Conservation (phyloP, 2,329 filamentous ascomycete genomes). For the Paracoccidioides lutzii region DNA sequence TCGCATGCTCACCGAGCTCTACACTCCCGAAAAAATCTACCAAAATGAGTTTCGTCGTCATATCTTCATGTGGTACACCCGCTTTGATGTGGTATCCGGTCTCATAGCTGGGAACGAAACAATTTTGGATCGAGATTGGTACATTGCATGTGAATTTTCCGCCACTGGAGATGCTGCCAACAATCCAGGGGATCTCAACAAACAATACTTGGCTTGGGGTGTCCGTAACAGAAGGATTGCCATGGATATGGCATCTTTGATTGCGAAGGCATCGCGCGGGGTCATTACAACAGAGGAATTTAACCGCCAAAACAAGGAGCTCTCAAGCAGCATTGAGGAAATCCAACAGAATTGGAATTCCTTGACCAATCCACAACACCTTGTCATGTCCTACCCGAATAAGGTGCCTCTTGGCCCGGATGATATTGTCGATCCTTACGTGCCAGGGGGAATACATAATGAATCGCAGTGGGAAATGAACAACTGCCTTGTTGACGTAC, state of each 20-base stretch:
- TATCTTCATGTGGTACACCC: slow-evolving; percentile 76
- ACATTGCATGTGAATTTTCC: slow-evolving; percentile 50
- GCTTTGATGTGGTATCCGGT: slow-evolving; percentile 75
- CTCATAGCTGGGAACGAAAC: slow-evolving; percentile 70
- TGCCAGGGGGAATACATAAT: slow-evolving; percentile 56
- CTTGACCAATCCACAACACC: slow-evolving; percentile 48
- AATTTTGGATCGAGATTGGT: slow-evolving; percentile 66
- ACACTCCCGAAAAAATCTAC: slow-evolving; percentile 62
- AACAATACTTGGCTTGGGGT: slow-evolving; percentile 55
- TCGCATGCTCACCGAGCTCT: slow-evolving; percentile 64
- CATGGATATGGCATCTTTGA: slow-evolving; percentile 67
- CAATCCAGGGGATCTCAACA: slow-evolving; percentile 50
- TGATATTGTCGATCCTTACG: slow-evolving; percentile 63
- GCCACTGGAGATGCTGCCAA: slow-evolving; percentile 46
- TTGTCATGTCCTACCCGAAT: slow-evolving; percentile 51
- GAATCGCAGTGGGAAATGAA: slow-evolving; percentile 63
- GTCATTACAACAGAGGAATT: slow-evolving; percentile 56
- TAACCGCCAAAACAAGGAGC: slow-evolving; percentile 43
- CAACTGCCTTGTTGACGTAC: slow-evolving; percentile 61
- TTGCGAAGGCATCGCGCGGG: slow-evolving; percentile 53
- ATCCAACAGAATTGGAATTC: slow-evolving; percentile 45
- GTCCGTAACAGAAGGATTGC: slow-evolving; percentile 59
- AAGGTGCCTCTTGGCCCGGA: slow-evolving; percentile 41
- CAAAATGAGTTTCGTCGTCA: slow-evolving; percentile 57
- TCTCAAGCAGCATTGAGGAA: slow-evolving; percentile 33